Evolutionary conservation across 805 yeast species (phyloP).

Genomic region (Hanseniaspora occidentalis): DNA sequence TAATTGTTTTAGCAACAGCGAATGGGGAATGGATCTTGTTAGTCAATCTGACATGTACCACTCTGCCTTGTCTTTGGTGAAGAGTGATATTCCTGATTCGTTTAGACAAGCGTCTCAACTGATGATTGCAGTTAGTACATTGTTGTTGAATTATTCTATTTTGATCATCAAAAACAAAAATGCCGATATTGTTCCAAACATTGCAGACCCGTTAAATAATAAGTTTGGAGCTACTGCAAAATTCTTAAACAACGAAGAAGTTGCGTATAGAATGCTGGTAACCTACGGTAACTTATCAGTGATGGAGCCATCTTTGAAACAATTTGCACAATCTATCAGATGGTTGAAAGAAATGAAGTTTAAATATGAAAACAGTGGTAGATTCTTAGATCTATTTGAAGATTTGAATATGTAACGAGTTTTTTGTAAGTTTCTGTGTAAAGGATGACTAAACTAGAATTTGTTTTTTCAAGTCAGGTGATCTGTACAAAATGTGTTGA

Average conservation of each 20-base stretch:
- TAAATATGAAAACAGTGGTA: conserved; percentile 10
- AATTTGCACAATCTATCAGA: conserved; percentile 19
- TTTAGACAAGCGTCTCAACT: conserved; percentile 16
- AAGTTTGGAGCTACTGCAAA: conserved; percentile 21
- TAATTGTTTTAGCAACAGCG: conserved; percentile 36
- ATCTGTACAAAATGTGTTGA: background rate
- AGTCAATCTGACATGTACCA: conserved; percentile 24
- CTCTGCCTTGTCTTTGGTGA: conserved; percentile 28
- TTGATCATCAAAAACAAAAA: conserved; percentile 23
- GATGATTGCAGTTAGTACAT: conserved; percentile 35
- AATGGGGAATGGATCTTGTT: conserved; percentile 36
- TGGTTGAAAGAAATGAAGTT: conserved; percentile 18
- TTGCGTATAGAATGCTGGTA: conserved; percentile 51
- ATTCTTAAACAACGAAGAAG: conserved; percentile 38
- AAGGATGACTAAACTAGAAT: background rate
- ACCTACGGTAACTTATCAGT: conserved; percentile 49
- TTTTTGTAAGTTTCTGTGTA: background rate
- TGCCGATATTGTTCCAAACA: conserved; percentile 18
- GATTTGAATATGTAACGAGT: conserved; percentile 6
- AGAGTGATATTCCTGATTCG: conserved; percentile 12
- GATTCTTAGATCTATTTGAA: conserved; percentile 16
- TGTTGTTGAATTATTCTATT: conserved; percentile 37
- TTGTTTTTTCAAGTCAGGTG: background rate
- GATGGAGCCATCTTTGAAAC: conserved; percentile 20
- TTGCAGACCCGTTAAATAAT: conserved; percentile 20